Base-by-base conservation (phyloP, 129 eudicot species). In the Flaveria ramosissima region DNA sequence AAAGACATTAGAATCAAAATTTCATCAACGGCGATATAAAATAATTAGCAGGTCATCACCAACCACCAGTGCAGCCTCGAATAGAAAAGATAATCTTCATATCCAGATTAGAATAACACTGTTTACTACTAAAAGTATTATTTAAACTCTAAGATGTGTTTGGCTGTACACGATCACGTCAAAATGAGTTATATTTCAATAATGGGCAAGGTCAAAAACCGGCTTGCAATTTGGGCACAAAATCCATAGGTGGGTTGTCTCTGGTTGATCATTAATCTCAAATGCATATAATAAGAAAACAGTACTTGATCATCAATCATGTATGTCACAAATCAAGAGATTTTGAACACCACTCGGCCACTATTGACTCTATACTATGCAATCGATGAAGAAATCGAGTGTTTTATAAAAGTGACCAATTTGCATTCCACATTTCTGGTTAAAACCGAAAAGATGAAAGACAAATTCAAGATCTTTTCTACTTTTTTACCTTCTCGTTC, bases 361-460 rank as follows among this genome's bases (percentile, higher is more conserved):
- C 41, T 36, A 36, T 4, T 36, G 7, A 36, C 41, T 36, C 41
- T 36, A 36, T 36, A 36, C 41, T 36, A 36, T 5, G 41, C 41
- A 36, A 36, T 36, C 41, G 7, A 5, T 36, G 41, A 36, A 4
- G 41, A 36, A 36, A 36, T 36, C 41, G 48, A 7, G 30, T 32
- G 75, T 20, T n/a, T 6, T 27, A 27, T 71, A 51, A 9, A 51
- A 30, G 63, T n/a, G 63, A 51, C 39, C 19, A 55, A 41, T 53
- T 55, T 55, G 42, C 68, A 41, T 57, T 46, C 57, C 56, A 73
- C 11, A 50, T 72, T 27, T 53, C 12, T 53, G 8, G 76, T 51
- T 11, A 32, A 72, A 8, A 17, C 41, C 32, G 19, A 1, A 52
- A 72, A 26, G 11, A 32, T 36, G 65, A 26, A 72, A 72, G 66